These are phyloP conservation scores for Mortierella sp. DNA, from an alignment of 371 early-diverging fungal genomes.

Conservation along the genomic window DNA sequence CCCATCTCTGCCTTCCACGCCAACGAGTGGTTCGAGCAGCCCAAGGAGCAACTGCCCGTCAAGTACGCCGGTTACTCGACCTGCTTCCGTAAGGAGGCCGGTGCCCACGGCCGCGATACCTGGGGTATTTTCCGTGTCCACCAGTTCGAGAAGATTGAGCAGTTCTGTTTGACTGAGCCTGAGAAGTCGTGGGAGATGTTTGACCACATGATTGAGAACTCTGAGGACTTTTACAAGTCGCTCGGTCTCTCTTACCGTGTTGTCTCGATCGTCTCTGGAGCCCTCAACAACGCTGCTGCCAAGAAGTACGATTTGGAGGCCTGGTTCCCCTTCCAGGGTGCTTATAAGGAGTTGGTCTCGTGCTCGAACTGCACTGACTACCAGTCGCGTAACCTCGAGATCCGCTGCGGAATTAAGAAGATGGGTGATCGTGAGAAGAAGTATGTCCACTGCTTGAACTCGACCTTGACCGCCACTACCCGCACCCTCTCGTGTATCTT, in stretches of 20 bases:
- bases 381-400: constrained; percentile 96
- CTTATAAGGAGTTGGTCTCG: constrained; percentile 99
- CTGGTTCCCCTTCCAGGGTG: constrained; percentile 99
- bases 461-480: constrained; percentile 98
- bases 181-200: constrained; percentile 99
- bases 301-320: constrained; percentile 99
- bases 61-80: constrained; percentile 99
- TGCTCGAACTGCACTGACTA: constrained; percentile 99
- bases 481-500: constrained; percentile 98
- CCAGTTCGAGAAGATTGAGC: constrained; percentile 99
- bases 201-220: constrained; percentile 95
- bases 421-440: constrained; percentile 96
- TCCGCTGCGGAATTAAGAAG: constrained; percentile 98
- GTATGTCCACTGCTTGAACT: constrained; percentile 99
- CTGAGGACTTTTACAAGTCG: constrained; percentile 98
- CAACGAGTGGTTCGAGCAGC: constrained; percentile 97
- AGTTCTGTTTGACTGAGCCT: constrained; percentile 98
- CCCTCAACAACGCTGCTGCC: constrained; percentile 99
- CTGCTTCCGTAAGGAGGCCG: constrained; percentile 99
- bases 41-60: constrained; percentile 91
- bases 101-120: constrained; percentile 99
- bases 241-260: constrained; percentile 97
- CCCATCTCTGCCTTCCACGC: constrained; percentile 98
- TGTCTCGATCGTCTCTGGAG: constrained; percentile 97
- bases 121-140: constrained; percentile 99